These are phyloP conservation scores for Suhomyces anneliseae DNA, from an alignment of 1,139 yeast genomes.

Conservation along the genomic window DNA sequence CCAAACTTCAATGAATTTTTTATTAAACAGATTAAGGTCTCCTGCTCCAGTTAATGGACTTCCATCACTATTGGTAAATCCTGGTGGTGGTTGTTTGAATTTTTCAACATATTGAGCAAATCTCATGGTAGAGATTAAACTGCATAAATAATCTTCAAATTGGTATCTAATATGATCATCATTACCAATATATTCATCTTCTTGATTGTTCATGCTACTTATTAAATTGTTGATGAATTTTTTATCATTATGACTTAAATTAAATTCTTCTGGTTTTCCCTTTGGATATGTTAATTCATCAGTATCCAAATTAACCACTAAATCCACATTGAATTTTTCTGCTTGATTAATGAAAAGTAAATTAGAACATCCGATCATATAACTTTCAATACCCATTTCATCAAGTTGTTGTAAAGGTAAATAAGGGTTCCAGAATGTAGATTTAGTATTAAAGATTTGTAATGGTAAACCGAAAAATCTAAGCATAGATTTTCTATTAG, in stretches of 20 bases:
- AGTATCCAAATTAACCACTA: conserved; percentile 40
- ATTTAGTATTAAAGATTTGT: conserved; percentile 75
- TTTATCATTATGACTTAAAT: conserved; percentile 65
- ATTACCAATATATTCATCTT: conserved; percentile 56
- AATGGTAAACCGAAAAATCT: conserved; percentile 86
- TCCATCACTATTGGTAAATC: conserved; percentile 27
- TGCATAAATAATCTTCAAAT: conserved; percentile 85
- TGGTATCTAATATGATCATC: conserved; percentile 87
- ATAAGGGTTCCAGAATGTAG: conserved; percentile 90
- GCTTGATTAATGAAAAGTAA: conserved; percentile 73
- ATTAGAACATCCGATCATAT: conserved; percentile 86
- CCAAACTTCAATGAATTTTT: conserved; percentile 65
- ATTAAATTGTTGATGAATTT: conserved; percentile 60
- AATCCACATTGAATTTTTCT: conserved; percentile 49
- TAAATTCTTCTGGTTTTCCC: conserved; percentile 39
- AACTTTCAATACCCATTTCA: conserved; percentile 66
- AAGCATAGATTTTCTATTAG: conserved; percentile 74
- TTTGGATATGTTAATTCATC: conserved; percentile 45
- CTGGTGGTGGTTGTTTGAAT: conserved; percentile 45
- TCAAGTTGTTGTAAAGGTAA: conserved; percentile 88
- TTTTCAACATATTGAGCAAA: conserved; percentile 59
- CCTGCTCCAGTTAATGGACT: conserved; percentile 23
- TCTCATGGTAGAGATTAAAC: conserved; percentile 71
- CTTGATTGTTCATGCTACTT: conserved; percentile 18
- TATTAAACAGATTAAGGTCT: conserved; percentile 44